Evolutionary conservation across 2,329 filamentous ascomycete genomes (phyloP).

Genomic region (Falciphora oryzae): DNA sequence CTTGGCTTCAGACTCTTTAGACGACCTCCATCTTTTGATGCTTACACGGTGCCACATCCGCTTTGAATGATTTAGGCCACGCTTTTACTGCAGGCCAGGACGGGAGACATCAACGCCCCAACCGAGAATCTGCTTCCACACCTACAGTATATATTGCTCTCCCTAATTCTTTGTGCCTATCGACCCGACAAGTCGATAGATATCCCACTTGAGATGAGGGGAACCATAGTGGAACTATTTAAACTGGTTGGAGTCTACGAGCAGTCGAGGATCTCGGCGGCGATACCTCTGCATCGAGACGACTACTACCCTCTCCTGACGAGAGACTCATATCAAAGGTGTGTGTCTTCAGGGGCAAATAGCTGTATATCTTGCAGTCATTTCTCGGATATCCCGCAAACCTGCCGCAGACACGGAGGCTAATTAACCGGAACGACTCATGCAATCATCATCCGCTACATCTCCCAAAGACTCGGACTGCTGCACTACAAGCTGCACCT

Average conservation of each 20-base stretch:
- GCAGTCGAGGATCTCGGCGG: slow-evolving; percentile 5
- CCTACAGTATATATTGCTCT: slow-evolving; percentile 2
- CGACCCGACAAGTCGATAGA: neutral
- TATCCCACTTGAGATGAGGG: slow-evolving; percentile 1
- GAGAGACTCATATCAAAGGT: slow-evolving; percentile 6
- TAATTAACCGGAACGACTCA: neutral
- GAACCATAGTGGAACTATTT: neutral
- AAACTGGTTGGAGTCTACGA: slow-evolving; percentile 2
- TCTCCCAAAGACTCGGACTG: neutral
- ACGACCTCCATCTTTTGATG: neutral
- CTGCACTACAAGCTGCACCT: slow-evolving; percentile 9
- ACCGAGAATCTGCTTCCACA: slow-evolving; percentile 4
- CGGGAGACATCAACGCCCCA: neutral
- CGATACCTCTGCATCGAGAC: neutral
- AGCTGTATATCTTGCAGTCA: neutral
- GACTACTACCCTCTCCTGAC: neutral
- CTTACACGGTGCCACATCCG: neutral
- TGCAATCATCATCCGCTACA: neutral
- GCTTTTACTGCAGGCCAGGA: neutral
- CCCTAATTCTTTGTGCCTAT: slow-evolving; percentile 1
- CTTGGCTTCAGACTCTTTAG: neutral
- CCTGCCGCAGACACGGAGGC: too few relatives aligned
- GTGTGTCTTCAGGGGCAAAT: neutral
- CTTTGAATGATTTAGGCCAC: neutral
- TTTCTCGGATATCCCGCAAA: neutral